Base-by-base conservation (phyloP, 148 eudicot species). In the Polygonum aviculare region DNA sequence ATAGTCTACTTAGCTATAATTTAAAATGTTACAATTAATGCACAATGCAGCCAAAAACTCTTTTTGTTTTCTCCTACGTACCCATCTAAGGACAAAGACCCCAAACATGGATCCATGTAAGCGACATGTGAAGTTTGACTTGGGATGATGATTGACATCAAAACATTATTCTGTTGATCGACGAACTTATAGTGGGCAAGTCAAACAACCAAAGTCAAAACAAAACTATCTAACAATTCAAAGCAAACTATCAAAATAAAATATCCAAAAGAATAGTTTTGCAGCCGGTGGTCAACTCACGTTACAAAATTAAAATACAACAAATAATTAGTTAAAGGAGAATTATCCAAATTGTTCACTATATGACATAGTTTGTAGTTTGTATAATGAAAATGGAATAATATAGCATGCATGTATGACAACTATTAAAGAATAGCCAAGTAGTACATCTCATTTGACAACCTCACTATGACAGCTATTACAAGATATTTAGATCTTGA, bases 81-180 rank as follows among this genome's bases (percentile, higher is more conserved):
- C 72, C 72, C 45, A 67, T 67, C 45, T 5, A 67, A 67, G 3
- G 72, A 67, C 72, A 36, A 36, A 67, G 38, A 67, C 19, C 6
- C 6, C 70, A 12, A 67, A 67, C 72, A 67, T 67, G 45, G 72
- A 67, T 67, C 72, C 72, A 67, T 67, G 45, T 67, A 67, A 67
- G 72, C 72, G 72, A 67, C 72, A 67, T 67, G 72, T 67, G 72
- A 67, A 38, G 45, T 67, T 67, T 67, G 72, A 67, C 72, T 67
- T 4, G 72, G 2, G n/a, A 3, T 36, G 36, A 67, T 67, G 72
- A 67, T 67, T 67, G 72, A 36, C 72, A 67, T 67, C 5, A 67
- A 67, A 67, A 67, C 38, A 67, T 36, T 67, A 38, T 67, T 36
- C n/a, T 67, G 45, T 67, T 12, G 72, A 67, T 67, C 15, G 72